Evolutionary conservation across 176 grass and related monocot species (phyloP).

Genomic region (Oryza officinalis): DNA sequence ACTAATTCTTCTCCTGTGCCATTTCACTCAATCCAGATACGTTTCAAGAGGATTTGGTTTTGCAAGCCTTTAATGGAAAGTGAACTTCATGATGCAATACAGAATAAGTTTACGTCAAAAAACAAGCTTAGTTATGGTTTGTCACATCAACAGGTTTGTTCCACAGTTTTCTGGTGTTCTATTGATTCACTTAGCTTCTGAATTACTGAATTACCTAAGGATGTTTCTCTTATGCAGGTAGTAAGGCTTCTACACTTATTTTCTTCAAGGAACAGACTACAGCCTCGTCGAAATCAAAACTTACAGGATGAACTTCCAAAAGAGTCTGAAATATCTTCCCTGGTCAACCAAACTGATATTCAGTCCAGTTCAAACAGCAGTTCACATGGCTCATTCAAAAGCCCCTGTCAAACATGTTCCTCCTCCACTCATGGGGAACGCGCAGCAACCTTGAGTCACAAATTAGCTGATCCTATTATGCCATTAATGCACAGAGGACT

Average conservation of each 20-base stretch:
- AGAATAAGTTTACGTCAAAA: conserved; percentile 17
- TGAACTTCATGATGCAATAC: conserved; percentile 44
- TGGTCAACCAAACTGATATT: conserved; percentile 45
- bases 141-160: conserved; percentile 51
- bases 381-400: conserved; percentile 52
- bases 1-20: conserved; percentile 2
- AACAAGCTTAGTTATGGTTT: conserved; percentile 45
- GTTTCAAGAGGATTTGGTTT: conserved; percentile 64
- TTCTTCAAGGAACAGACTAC: conserved; percentile 52
- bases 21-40: conserved; percentile 46
- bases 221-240: conserved; percentile 51
- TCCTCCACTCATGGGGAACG: conserved; percentile 40
- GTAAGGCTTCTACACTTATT: conserved; percentile 58
- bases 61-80: conserved; percentile 52
- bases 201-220: neutral
- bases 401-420: conserved; percentile 43
- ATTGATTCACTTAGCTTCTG: conserved; percentile 27
- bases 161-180: conserved; percentile 22
- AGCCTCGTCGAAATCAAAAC: conserved; percentile 19
- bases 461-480: conserved; percentile 9
- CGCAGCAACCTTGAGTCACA: conserved; percentile 15
- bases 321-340: conserved; percentile 41
- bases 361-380: conserved; percentile 42
- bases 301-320: conserved; percentile 25
- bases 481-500: neutral